Evolutionary conservation across 1,139 yeast genomes (phyloP).

Genomic region (Zhuliangozyma parablackwelliae): DNA sequence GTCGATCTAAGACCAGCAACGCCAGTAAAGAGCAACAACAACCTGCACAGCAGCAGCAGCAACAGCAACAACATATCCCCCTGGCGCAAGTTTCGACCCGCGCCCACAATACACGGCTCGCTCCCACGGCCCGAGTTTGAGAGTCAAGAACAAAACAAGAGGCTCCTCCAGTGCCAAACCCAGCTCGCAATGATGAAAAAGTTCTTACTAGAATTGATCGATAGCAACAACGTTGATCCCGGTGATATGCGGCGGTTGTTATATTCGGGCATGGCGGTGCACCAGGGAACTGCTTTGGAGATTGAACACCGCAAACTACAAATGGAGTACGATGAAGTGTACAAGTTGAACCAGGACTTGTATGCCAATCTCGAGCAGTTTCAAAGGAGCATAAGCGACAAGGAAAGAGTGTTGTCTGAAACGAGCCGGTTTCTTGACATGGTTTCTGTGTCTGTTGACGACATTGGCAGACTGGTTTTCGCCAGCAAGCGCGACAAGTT

Average conservation of each 20-base stretch:
- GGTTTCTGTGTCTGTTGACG: slow-evolving; percentile 18
- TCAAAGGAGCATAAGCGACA: slow-evolving; percentile 24
- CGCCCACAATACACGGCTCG: slow-evolving; percentile 1
- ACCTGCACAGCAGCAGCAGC: no score
- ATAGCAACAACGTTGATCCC: slow-evolving; percentile 13
- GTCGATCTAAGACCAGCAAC: slow-evolving; percentile 3
- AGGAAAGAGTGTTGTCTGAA: slow-evolving; percentile 19
- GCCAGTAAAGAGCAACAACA: no score
- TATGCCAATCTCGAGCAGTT: slow-evolving; percentile 33
- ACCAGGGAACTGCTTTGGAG: slow-evolving; percentile 1
- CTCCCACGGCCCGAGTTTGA: no score
- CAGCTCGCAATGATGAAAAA: slow-evolving; percentile 41
- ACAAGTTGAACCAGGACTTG: slow-evolving; percentile 35
- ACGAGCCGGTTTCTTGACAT: slow-evolving; percentile 14
- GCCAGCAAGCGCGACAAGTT: slow-evolving; percentile 17
- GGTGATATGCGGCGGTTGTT: slow-evolving; percentile 1
- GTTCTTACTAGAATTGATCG: slow-evolving; percentile 36
- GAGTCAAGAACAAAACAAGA: slow-evolving; percentile 30
- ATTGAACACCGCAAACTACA: slow-evolving; percentile 18
- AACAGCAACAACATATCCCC: slow-evolving; percentile 15
- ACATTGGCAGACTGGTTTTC: slow-evolving; percentile 19
- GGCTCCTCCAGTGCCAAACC: slow-evolving; percentile 39
- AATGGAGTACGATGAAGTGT: slow-evolving; percentile 33
- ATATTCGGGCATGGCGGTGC: neutral
- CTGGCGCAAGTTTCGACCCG: slow-evolving; percentile 31